Conservation (phyloP, 768 basidiomycete species). For the Tricholoma sp. region DNA sequence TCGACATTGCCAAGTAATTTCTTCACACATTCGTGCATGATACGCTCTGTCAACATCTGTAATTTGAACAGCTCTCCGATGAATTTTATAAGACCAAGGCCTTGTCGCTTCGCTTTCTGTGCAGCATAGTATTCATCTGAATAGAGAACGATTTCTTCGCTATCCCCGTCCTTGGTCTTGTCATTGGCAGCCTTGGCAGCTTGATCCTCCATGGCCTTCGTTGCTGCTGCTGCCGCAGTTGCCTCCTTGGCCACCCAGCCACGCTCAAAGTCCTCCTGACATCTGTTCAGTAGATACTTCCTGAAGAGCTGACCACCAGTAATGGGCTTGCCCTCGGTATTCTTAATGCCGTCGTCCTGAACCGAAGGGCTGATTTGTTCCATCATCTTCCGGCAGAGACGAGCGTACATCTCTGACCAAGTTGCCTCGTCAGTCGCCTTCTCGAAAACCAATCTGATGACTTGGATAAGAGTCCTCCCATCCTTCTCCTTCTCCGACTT, state of each 20-base stretch:
- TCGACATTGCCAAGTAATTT: conserved; percentile 91
- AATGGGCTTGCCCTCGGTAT: conserved; percentile 80
- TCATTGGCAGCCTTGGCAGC: conserved; percentile 68
- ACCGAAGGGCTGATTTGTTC: conserved; percentile 86
- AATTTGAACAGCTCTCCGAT: conserved; percentile 98
- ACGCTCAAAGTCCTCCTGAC: conserved; percentile 96
- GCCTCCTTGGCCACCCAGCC: conserved; percentile 91
- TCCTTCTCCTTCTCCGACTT: conserved; percentile 89
- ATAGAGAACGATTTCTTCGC: conserved; percentile 72
- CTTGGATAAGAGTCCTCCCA: conserved; percentile 90
- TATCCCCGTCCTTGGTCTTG: conserved; percentile 40
- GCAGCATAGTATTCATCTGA: conserved; percentile 96
- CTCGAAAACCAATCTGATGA: conserved; percentile 94
- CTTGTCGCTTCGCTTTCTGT: conserved; percentile 95
- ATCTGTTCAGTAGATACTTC: conserved; percentile 93
- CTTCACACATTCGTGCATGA: conserved; percentile 99
- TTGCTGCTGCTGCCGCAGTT: conserved; percentile 79
- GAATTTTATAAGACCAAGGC: conserved; percentile 95
- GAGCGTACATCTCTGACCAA: conserved; percentile 98
- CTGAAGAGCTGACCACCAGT: conserved; percentile 93
- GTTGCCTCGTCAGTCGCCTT: conserved; percentile 95
- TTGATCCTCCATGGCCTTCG: conserved; percentile 82
- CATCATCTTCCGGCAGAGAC: conserved; percentile 93
- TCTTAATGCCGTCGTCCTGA: conserved; percentile 83
- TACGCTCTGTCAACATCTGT: conserved; percentile 96